Base-by-base conservation (phyloP, 2,329 filamentous ascomycete species). In the Sclerotinia trifoliorum region DNA sequence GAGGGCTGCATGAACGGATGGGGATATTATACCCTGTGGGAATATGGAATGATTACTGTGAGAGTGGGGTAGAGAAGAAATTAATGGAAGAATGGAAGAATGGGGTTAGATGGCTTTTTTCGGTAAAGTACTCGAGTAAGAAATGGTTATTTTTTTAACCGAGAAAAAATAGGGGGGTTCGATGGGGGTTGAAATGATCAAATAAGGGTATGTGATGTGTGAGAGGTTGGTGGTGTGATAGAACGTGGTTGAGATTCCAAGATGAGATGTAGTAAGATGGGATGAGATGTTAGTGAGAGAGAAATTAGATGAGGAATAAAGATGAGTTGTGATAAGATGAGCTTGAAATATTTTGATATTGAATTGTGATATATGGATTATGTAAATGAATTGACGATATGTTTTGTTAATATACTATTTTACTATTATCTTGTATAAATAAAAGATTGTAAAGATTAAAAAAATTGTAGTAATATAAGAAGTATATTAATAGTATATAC, bases 1-100 rank as follows among this genome's bases (percentile, higher is more conserved):
- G 26, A 19, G 26, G 58, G 21, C 13, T 8, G 39, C 35, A 42
- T 29, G 39, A 4, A 58, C 11, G 19, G 26, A 17, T 24, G 26
- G 58, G 58, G 58, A 62, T 62, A 24, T 62, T 49, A 62, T 62
- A 62, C 58, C 58, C 58, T 24, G 44, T 62, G 13, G 58, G 21
- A 49, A 49, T 49, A 35, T 19, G 29, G 44, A 21, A 24, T 24
- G 21, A 7, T 49, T 49, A 46, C 8, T 49, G 21, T 11, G 21
- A 29, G 13, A 11, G 2, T 29, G 26, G 19, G 49, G n/a, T 56
- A 56, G 35, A 35, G 35, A 7, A 35, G 35, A 7, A 35, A 35
- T 35, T 35, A 35, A 35, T 35, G 35, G 35, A 10, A 35, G 35
- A 10, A 39, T 56, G 32, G 32, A 24, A 19, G 17, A 10, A 35